These are phyloP conservation scores for Talaromyces sp. DNA, from an alignment of 2,329 filamentous ascomycete genomes.

Conservation along the genomic window DNA sequence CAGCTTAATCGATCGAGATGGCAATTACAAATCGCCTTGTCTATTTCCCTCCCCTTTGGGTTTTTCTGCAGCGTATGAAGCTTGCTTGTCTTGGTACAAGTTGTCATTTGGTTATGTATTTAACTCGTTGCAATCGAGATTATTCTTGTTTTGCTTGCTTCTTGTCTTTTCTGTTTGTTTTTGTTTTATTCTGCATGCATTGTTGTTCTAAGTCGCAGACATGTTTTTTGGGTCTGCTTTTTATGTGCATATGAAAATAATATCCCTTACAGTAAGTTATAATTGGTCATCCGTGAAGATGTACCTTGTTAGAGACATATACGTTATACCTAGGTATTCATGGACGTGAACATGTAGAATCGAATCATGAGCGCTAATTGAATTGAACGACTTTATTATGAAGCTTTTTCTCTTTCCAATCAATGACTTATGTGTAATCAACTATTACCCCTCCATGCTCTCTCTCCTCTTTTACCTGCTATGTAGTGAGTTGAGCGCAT, in stretches of 20 bases:
- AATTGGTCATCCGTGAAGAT: background rate
- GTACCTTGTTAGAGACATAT: too few relatives aligned
- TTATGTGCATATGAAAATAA: background rate
- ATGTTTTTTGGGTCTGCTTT: background rate
- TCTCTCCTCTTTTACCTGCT: background rate
- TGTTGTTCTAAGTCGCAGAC: background rate
- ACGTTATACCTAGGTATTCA: background rate
- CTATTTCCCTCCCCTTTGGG: background rate
- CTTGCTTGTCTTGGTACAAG: background rate
- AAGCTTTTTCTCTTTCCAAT: background rate
- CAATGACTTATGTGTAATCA: background rate
- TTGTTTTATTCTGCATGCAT: background rate
- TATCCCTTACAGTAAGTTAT: background rate
- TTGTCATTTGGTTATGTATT: background rate
- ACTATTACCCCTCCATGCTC: background rate
- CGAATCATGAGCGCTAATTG: too few relatives aligned
- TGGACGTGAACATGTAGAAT: too few relatives aligned
- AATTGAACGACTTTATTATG: too few relatives aligned
- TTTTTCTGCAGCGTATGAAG: background rate
- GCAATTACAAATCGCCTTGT: too few relatives aligned
- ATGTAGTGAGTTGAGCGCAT: background rate
- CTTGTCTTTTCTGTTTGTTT: background rate
- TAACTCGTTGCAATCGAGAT: background rate
- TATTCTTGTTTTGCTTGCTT: background rate
- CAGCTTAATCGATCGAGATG: background rate